Conservation (phyloP, 2,329 filamentous ascomycete genomes). For the Cercospora sesami region DNA sequence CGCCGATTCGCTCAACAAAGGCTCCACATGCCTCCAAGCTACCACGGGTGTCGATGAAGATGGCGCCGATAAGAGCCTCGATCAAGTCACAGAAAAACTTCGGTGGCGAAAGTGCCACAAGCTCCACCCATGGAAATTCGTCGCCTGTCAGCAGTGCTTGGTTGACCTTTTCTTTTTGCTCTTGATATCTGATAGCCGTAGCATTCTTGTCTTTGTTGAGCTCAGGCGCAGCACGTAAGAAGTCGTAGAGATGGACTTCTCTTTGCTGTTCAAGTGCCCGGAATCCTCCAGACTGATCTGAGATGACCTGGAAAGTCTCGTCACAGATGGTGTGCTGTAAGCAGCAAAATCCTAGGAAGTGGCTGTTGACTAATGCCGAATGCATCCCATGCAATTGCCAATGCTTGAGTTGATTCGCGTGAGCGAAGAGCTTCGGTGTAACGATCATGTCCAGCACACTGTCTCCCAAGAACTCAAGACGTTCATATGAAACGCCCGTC, state of each 20-base stretch:
- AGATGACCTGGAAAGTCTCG: constrained; percentile 34
- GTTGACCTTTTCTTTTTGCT: constrained; percentile 53
- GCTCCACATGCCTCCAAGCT: constrained; percentile 58
- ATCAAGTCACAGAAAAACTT: constrained; percentile 86
- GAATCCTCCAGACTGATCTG: constrained; percentile 10
- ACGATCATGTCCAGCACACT: constrained; percentile 78
- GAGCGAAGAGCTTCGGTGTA: constrained; percentile 60
- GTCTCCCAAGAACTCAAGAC: constrained; percentile 87
- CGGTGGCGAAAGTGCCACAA: constrained; percentile 64
- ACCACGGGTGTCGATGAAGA: constrained; percentile 76
- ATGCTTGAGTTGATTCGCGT: constrained; percentile 52
- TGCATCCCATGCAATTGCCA: constrained; percentile 73
- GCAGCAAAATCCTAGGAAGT: constrained; percentile 75
- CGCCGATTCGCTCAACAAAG: constrained; percentile 64
- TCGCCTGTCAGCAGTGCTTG: constrained; percentile 52
- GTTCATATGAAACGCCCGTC: constrained; percentile 63
- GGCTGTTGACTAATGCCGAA: constrained; percentile 74
- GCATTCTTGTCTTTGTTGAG: constrained; percentile 52
- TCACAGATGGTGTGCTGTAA: constrained; percentile 57
- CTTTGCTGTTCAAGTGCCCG: constrained; percentile 1
- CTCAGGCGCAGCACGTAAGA: constrained; percentile 38
- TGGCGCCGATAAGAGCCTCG: constrained; percentile 75
- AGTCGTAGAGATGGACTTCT: constrained; percentile 33
- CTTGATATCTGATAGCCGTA: constrained; percentile 50
- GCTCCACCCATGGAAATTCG: constrained; percentile 73